These are phyloP conservation scores for Chamaecyparis obtusa DNA, from an alignment of 75 land plant species.

Conservation along the genomic window DNA sequence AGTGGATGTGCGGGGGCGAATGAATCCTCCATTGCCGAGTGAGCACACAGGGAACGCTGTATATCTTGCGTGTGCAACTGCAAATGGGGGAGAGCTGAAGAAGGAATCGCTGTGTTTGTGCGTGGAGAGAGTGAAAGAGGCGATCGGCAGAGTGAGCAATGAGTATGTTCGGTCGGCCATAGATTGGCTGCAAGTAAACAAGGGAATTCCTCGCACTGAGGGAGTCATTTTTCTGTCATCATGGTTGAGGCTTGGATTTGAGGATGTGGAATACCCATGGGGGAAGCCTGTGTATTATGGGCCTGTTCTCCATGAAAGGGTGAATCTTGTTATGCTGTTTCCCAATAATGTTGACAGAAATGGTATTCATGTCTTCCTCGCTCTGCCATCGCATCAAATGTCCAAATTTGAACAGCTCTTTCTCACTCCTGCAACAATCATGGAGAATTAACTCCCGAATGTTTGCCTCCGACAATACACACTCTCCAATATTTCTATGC, in stretches of 20 bases:
- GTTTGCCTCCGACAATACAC: no score
- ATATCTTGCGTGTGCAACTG: constrained; percentile 23
- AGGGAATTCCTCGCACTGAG: background rate
- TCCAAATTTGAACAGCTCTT: no score
- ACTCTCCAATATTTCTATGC: no score
- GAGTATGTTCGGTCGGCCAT: constrained; percentile 35
- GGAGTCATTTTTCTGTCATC: background rate
- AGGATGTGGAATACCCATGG: constrained; percentile 19
- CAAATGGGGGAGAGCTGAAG: constrained; percentile 19
- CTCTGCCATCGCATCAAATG: no score
- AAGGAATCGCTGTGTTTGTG: constrained; percentile 23
- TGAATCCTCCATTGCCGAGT: constrained; percentile 20
- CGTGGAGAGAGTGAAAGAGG: constrained; percentile 18
- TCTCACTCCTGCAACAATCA: no score
- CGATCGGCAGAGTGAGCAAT: constrained; percentile 22
- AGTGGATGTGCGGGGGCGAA: constrained; percentile 25
- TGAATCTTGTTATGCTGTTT: background rate
- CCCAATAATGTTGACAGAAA: background rate
- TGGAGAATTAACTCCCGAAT: no score
- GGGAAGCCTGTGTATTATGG: constrained; percentile 13
- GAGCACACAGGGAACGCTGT: constrained; percentile 36
- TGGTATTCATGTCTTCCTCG: background rate
- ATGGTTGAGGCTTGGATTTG: constrained; percentile 10
- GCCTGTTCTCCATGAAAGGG: background rate
- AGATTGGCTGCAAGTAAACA: constrained; percentile 10